Base-by-base conservation (phyloP, 441 rosid genomes). In the Bruguiera hainesii region DNA sequence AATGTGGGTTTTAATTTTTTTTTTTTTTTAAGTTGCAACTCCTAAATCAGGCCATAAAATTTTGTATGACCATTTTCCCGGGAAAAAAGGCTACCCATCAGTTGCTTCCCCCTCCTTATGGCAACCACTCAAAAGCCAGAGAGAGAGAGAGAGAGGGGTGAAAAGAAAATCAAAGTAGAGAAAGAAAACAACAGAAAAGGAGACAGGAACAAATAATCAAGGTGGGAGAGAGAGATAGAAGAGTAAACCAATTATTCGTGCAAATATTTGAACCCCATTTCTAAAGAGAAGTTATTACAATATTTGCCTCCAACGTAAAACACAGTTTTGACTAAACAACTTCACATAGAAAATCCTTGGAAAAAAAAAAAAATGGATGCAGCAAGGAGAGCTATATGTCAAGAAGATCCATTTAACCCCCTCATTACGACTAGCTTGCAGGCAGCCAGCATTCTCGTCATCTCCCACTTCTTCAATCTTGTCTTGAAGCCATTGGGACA, bases 401-500 rank as follows among this genome's bases (percentile, higher is more conserved):
- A 46, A 35, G 71, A 55, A 11, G 83, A 80, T 21, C 79, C 75
- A 15, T 75, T 87, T 70, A 89, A 89, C 71, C 96, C 96, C 18
- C 80, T 87, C 48, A 69, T 82, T 63, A 76, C 84, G 7, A 78
- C 86, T 49, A 68, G 73, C 66, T 61, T 83, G 70, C 96, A 87
- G 72, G 80, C 82, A 33, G 74, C 84, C 33, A 78, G 83, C 61
- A 89, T 89, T 64, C 90, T 89, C 35, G 89, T 89, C 25, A 71
- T 84, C 70, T 86, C 96, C 63, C 93, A 89, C 6, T 66, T 84
- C 67, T 89, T 87, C 73, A 81, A 89, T 59, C 81, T 87, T 42
- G 65, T 87, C 63, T 77, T 89, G 71, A 87, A 87, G 69, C 93
- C 88, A 13, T 53, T 87, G 29, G 96, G 93, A 11, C 93, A 85